Evolutionary conservation across 768 basidiomycete species (phyloP), one percentile per base, ranked within the genome.

Genomic region (Imleria badia): DNA sequence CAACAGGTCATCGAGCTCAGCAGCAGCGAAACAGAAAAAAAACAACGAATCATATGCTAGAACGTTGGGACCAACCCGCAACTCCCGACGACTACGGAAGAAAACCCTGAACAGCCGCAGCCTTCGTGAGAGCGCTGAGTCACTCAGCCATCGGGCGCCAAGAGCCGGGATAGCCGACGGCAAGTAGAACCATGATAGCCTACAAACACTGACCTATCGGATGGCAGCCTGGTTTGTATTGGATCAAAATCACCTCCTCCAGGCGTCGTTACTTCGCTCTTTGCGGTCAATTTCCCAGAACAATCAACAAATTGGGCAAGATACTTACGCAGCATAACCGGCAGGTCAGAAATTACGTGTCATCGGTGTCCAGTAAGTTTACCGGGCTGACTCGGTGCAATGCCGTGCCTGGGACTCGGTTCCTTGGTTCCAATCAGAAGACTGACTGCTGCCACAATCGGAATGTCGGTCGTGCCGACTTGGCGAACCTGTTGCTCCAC

Each of bases 321-420:
- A 26, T 26, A 26, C 4, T 4, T 26, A 26, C 26, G 26, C 26
- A 26, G 6, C 26, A 26, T 26, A 26, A 26, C 26, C 26, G 26
- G 26, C 15, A n/a, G 12, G n/a, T 36, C 12, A 19, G 30, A 17
- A 17, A 1, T 34, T 60, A 45, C 48, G 49, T 52, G 41, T n/a
- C n/a, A 22, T 15, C 65, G 65, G 65, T 33, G 29, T 60, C 20
- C 36, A 50, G 15, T 10, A 34, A 39, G 20, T 19, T 59, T 2
- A 35, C 65, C 66, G 66, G 49, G 22, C 29, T 67, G 66, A 67
- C 52, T 57, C 56, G 26, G 46, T 40, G 36, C 38, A 14, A 43
- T 43, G 9, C 43, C 15, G 50, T 57, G 17, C 51, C 54, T 56
- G 51, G 23, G 31, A n/a, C 11, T 30, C 45, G 30, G 11, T 23